A percentile compares a stretch with the other conserved stretches of the same genome.
These are phyloP conservation scores for Phanerochaete sordida DNA, from an alignment of 768 basidiomycete genomes.

Conservation along the genomic window DNA sequence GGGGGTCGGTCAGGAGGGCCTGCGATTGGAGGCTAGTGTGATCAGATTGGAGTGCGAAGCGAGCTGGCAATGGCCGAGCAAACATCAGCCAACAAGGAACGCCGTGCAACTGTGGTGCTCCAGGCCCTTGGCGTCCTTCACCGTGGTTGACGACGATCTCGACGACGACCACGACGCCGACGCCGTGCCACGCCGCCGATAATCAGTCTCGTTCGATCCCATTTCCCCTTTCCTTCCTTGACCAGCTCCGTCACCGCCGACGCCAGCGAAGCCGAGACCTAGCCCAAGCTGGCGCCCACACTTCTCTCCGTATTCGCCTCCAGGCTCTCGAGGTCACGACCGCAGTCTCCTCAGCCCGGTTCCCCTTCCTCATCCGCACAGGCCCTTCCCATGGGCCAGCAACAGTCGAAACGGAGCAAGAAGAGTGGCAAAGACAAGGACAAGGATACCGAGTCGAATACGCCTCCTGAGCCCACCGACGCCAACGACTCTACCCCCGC, in stretches of 20 bases:
- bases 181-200: background rate
- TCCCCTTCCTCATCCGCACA: slow-evolving; percentile 35
- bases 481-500: slow-evolving; percentile 34
- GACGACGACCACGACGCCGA: slow-evolving; percentile 8
- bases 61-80: slow-evolving; percentile 10
- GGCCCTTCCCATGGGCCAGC: slow-evolving; percentile 71
- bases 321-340: slow-evolving; percentile 66
- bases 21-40: background rate
- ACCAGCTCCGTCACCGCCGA: background rate
- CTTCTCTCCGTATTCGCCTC: slow-evolving; percentile 74
- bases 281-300: slow-evolving; percentile 73
- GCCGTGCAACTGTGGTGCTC: slow-evolving; percentile 12
- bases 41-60: background rate
- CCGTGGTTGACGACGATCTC: slow-evolving; percentile 6
- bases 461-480: slow-evolving; percentile 43
- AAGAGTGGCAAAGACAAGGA: slow-evolving; percentile 70
- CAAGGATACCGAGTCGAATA: slow-evolving; percentile 40
- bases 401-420: slow-evolving; percentile 79
- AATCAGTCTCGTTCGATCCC: background rate
- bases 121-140: slow-evolving; percentile 9
- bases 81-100: slow-evolving; percentile 17
- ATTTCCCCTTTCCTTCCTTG: background rate
- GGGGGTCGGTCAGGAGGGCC: background rate
- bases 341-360: slow-evolving; percentile 66
- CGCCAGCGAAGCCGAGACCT: slow-evolving; percentile 4